These are phyloP conservation scores for Pseudogymnoascus sp. DNA, from an alignment of 2,329 filamentous ascomycete species.

Conservation along the genomic window DNA sequence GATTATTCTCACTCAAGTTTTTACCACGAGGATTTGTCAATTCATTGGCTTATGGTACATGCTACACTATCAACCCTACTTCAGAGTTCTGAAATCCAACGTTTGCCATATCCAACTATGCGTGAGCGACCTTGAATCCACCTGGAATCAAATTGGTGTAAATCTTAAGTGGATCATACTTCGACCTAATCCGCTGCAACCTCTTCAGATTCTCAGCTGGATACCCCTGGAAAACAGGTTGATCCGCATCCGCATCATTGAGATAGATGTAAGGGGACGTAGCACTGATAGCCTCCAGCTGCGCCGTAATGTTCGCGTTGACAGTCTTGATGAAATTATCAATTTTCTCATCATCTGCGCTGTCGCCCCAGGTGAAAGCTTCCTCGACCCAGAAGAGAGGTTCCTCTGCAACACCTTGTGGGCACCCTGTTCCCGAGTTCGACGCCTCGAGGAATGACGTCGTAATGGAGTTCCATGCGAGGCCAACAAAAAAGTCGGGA, in stretches of 20 bases:
- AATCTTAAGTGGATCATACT: conserved; percentile 28
- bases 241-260: conserved; percentile 17
- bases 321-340: conserved; percentile 11
- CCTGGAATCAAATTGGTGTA: conserved; percentile 22
- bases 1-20: no score
- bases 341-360: conserved; percentile 10
- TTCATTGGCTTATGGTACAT: not conserved
- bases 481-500: conserved; percentile 11
- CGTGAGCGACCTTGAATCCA: conserved; percentile 15
- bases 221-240: conserved; percentile 25
- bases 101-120: not conserved
- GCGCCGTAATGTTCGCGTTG: conserved; percentile 14
- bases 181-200: conserved; percentile 24
- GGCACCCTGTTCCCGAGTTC: conserved; percentile 12
- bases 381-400: conserved; percentile 17
- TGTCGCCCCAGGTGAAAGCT: conserved; percentile 13
- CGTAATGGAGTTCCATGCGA: conserved; percentile 15
- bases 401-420: conserved; percentile 14
- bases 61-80: not conserved
- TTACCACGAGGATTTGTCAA: not conserved
- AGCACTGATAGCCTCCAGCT: conserved; percentile 12
- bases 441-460: conserved; percentile 12
- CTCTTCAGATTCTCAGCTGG: conserved; percentile 27
- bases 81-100: not conserved
- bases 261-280: conserved; percentile 16